Conservation (phyloP, 176 grass and related monocot genomes). For the Avena sativa region DNA sequence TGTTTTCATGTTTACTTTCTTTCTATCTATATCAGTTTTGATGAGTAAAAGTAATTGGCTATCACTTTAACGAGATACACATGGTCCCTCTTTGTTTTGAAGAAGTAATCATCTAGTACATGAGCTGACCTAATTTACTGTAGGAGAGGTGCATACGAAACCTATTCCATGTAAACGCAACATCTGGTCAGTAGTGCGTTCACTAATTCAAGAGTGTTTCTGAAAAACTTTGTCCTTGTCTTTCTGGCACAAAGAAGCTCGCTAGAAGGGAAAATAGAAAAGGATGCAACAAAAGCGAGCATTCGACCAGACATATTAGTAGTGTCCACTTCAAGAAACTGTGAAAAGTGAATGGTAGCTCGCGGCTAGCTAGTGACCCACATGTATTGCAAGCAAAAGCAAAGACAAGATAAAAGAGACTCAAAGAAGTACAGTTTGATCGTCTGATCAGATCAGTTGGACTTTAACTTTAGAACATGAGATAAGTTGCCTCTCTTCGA, state of each 20-base stretch:
- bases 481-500: neutral
- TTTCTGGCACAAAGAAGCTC: constrained; percentile 9
- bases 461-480: constrained; percentile 39
- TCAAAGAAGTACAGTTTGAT: constrained; percentile 48
- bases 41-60: neutral
- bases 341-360: constrained; percentile 32
- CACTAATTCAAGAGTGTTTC: neutral
- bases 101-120: neutral
- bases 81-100: neutral
- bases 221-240: neutral
- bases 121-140: neutral
- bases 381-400: constrained; percentile 46
- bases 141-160: neutral
- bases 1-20: neutral
- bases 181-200: neutral
- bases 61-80: neutral
- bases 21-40: neutral
- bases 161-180: constrained; percentile 19
- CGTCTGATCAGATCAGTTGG: constrained; percentile 34
- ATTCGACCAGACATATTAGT: constrained; percentile 15
- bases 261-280: neutral
- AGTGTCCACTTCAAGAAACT: constrained; percentile 34
- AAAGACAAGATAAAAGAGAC: constrained; percentile 26
- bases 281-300: neutral
- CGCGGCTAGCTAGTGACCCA: constrained; percentile 31